Conservation (phyloP, 441 rosid species). For the Rhodomyrtus psidioides region DNA sequence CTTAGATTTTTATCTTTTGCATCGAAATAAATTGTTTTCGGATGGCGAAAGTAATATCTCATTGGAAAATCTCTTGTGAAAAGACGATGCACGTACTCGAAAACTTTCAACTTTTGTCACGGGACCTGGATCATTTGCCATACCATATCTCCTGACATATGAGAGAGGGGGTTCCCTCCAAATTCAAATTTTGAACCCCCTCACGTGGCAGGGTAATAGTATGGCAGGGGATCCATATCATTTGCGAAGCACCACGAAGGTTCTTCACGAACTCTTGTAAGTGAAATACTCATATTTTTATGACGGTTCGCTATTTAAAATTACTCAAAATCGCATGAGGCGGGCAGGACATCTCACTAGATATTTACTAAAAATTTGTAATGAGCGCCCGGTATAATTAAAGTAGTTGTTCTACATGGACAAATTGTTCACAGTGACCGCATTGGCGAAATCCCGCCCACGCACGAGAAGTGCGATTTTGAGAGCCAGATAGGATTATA, state of each 20-base stretch:
- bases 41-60: no score
- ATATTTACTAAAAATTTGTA: background rate
- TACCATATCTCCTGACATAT: no score
- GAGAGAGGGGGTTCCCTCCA: no score
- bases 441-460: background rate
- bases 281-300: background rate
- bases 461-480: no score
- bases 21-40: background rate
- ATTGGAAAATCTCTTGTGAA: no score
- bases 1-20: background rate
- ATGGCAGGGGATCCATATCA: no score
- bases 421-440: background rate
- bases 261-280: background rate
- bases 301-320: rapidly evolving
- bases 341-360: background rate
- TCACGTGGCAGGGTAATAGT: no score
- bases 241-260: background rate
- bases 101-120: background rate
- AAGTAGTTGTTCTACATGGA: background rate
- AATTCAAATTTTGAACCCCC: no score
- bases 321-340: background rate
- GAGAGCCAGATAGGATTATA: background rate
- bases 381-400: no score
- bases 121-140: no score
- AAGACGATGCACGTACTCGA: no score